These are phyloP conservation scores for Carpinus fangiana DNA, from an alignment of 306 rosid genomes.

Conservation along the genomic window DNA sequence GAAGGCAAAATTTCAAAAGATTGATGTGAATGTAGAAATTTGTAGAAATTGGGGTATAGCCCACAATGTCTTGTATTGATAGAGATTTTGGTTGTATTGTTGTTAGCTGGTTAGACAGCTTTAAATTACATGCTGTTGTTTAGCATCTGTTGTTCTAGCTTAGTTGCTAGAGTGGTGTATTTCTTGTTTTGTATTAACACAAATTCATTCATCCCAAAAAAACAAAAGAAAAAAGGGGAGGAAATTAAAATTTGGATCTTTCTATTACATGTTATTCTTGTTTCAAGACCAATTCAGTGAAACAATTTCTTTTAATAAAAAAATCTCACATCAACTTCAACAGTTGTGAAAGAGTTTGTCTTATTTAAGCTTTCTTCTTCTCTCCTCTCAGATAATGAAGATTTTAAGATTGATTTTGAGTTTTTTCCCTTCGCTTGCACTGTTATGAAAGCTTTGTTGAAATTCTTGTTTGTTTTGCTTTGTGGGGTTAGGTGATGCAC, in stretches of 20 bases:
- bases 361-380: neutral
- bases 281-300: neutral
- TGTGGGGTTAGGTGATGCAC: conserved; percentile 57
- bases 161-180: too few species aligned
- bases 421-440: neutral
- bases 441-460: neutral
- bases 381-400: conserved; percentile 1
- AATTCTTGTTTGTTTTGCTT: conserved; percentile 17
- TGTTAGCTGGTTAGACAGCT: too few species aligned
- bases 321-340: neutral
- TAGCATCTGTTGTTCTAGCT: too few species aligned
- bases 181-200: too few species aligned
- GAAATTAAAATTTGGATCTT: conserved; percentile 8
- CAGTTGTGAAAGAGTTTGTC: neutral
- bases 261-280: conserved; percentile 9
- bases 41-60: too few species aligned
- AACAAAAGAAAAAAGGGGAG: conserved; percentile 4
- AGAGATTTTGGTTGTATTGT: too few species aligned
- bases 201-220: neutral
- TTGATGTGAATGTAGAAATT: too few species aligned
- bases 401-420: neutral
- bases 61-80: too few species aligned
- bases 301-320: neutral
- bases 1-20: too few species aligned
- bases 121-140: too few species aligned